Conservation (phyloP, 768 basidiomycete species). For the Candolleomyces efflorescens region DNA sequence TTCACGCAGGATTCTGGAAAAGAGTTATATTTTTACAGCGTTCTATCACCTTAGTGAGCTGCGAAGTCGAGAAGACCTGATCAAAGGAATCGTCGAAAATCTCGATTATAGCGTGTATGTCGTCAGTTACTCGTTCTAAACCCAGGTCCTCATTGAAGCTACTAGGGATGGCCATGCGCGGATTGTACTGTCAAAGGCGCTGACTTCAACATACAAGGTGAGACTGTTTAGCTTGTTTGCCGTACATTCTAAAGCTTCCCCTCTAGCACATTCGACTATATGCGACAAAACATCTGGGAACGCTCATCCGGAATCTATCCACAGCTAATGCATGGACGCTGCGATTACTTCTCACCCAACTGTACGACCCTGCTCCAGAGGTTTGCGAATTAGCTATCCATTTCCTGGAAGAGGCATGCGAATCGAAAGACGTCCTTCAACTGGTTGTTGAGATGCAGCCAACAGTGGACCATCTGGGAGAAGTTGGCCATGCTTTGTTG, state of each 20-base stretch:
- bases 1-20: slow-evolving; percentile 73
- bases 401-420: slow-evolving; percentile 87
- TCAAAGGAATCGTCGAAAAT: slow-evolving; percentile 86
- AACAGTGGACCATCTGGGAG: slow-evolving; percentile 91
- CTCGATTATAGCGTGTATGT: slow-evolving; percentile 86
- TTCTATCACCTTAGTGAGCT: slow-evolving; percentile 95
- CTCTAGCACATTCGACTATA: slow-evolving; percentile 82
- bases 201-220: slow-evolving; percentile 91
- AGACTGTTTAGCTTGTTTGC: slow-evolving; percentile 7
- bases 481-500: slow-evolving; percentile 83
- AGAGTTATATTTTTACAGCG: slow-evolving; percentile 89
- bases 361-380: slow-evolving; percentile 89
- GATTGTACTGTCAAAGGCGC: slow-evolving; percentile 88
- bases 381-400: slow-evolving; percentile 89
- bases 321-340: slow-evolving; percentile 84
- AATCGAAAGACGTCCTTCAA: slow-evolving; percentile 77
- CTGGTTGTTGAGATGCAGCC: slow-evolving; percentile 94
- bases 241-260: not conserved
- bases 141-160: slow-evolving; percentile 5
- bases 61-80: slow-evolving; percentile 85
- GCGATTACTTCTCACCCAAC: slow-evolving; percentile 86
- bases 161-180: slow-evolving; percentile 90
- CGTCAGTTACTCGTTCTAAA: not conserved
- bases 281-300: slow-evolving; percentile 83
- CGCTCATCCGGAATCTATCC: slow-evolving; percentile 63